Evolutionary conservation across 805 yeast species (phyloP), one percentile per base, ranked within the genome.

Genomic region (Candida ovalis): DNA sequence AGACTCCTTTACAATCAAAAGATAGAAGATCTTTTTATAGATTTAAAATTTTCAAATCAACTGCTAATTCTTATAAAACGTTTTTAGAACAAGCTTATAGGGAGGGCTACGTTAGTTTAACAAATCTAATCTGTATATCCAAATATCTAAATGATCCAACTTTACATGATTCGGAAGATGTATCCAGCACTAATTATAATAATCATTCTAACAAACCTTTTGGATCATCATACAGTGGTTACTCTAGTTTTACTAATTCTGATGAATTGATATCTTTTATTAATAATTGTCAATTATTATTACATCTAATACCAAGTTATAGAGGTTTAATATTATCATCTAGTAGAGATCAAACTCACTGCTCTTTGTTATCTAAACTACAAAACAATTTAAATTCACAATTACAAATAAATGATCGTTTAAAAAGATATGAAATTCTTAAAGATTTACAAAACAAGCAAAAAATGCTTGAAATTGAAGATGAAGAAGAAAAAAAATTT

Each of bases 221-320:
- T 2, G 73, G 72, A 0, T 44, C 61, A 13, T 19, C 42, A 2
- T 55, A 13, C n/a, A 3, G 18, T 4, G 39, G 60, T 2, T 59
- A 45, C 49, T 67, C 64, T 2, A 56, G 59, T 8, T 63, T 70
- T 42, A 59, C 67, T 4, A 46, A 54, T 6, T 56, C 56, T 15
- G 55, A 55, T 7, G 58, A 52, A 45, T 45, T 62, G 15, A 68
- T 64, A 43, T 50, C 58, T 17, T 58, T 65, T 46, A 41, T 62
- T 38, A 66, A 64, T 47, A 63, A 59, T 46, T 57, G 58, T 53
- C 66, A 66, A 49, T 43, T 68, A n/a, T 62, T 53, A 68, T 62
- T 49, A 55, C 61, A 17, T 50, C 68, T 45, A 30, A 68, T 33
- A 68, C 71, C 55, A 74, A 72, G 55, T 60, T 70, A 23, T 15